These are phyloP conservation scores for Apiospora malaysiana DNA, from an alignment of 2,329 filamentous ascomycete genomes.

Conservation along the genomic window DNA sequence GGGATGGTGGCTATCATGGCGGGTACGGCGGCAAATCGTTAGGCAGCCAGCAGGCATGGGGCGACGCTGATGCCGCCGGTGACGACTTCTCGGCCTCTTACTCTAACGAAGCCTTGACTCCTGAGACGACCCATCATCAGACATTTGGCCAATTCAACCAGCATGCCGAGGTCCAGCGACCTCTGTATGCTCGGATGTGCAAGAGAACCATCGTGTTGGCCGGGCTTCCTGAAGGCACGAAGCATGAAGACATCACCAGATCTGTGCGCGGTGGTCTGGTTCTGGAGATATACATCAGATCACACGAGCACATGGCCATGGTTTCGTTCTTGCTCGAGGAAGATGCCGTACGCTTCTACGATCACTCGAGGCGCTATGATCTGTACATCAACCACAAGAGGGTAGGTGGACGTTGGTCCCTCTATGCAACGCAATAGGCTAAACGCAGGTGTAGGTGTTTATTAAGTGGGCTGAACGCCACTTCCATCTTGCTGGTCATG, in stretches of 20 bases:
- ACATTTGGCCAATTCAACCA: slow-evolving; percentile 1
- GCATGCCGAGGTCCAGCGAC: slow-evolving; percentile 26
- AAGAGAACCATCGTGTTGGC: slow-evolving; percentile 66
- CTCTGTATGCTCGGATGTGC: slow-evolving; percentile 45
- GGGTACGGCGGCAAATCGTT: background rate
- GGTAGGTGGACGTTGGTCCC: slow-evolving; percentile 50
- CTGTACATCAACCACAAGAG: slow-evolving; percentile 72
- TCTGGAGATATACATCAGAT: slow-evolving; percentile 69
- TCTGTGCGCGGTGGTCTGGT: slow-evolving; percentile 73
- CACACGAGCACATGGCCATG: slow-evolving; percentile 62
- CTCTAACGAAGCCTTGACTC: slow-evolving; percentile 31
- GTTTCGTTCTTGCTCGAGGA: slow-evolving; percentile 73
- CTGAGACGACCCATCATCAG: slow-evolving; percentile 23
- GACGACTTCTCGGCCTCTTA: slow-evolving; percentile 31
- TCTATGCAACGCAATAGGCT: background rate
- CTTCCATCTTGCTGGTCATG: slow-evolving; percentile 67
- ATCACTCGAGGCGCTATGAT: slow-evolving; percentile 67
- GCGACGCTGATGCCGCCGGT: slow-evolving; percentile 26
- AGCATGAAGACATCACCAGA: slow-evolving; percentile 68
- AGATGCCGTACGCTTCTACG: slow-evolving; percentile 68
- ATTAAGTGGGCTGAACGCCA: slow-evolving; percentile 75
- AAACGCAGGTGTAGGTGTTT: slow-evolving; percentile 57
- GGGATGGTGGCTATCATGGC: slow-evolving; percentile 3
- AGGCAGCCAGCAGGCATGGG: slow-evolving; percentile 30
- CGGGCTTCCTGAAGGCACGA: slow-evolving; percentile 66